phyloP scores from a whole-genome alignment of 2,329 filamentous ascomycete genomes.

The Davidsoniella virescens region DNA sequence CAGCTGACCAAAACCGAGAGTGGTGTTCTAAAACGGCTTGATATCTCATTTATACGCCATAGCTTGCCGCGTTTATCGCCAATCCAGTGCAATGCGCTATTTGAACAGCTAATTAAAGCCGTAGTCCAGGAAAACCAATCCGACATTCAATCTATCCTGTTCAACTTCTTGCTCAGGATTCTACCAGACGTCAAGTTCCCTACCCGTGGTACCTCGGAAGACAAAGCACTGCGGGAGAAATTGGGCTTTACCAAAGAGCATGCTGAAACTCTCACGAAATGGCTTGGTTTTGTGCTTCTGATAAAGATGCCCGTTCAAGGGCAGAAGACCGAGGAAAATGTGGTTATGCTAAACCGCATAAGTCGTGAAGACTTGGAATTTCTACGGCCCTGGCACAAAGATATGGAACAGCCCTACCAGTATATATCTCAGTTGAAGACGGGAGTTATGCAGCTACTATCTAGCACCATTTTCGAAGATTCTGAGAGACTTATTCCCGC shows the following conservation, averaged over 20 bases:
- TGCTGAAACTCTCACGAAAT: slow-evolving; percentile 53
- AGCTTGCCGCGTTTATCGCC: slow-evolving; percentile 39
- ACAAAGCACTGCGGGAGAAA: slow-evolving; percentile 46
- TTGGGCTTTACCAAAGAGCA: slow-evolving; percentile 56
- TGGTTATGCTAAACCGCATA: slow-evolving; percentile 21
- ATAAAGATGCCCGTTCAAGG: slow-evolving; percentile 24
- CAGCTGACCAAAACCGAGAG: slow-evolving; percentile 71
- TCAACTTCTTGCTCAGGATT: slow-evolving; percentile 68
- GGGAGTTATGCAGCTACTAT: slow-evolving; percentile 53
- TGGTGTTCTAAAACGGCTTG: slow-evolving; percentile 68
- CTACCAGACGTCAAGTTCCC: slow-evolving; percentile 58
- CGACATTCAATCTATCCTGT: slow-evolving; percentile 34
- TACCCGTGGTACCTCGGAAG: slow-evolving; percentile 61
- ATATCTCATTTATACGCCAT: slow-evolving; percentile 78
- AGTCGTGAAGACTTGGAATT: slow-evolving; percentile 52
- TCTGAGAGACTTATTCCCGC: slow-evolving; percentile 70
- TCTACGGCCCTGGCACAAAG: slow-evolving; percentile 43
- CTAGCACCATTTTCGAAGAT: slow-evolving; percentile 74
- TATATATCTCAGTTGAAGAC: slow-evolving; percentile 29
- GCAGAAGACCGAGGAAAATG: neutral
- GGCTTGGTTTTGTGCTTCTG: slow-evolving; percentile 64
- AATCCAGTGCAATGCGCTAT: slow-evolving; percentile 50
- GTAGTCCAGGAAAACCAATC: slow-evolving; percentile 41
- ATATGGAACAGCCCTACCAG: slow-evolving; percentile 13
- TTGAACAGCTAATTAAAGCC: slow-evolving; percentile 54